Conservation (phyloP, 352 stramenopile genomes). For the Globisporangium alternatum region DNA sequence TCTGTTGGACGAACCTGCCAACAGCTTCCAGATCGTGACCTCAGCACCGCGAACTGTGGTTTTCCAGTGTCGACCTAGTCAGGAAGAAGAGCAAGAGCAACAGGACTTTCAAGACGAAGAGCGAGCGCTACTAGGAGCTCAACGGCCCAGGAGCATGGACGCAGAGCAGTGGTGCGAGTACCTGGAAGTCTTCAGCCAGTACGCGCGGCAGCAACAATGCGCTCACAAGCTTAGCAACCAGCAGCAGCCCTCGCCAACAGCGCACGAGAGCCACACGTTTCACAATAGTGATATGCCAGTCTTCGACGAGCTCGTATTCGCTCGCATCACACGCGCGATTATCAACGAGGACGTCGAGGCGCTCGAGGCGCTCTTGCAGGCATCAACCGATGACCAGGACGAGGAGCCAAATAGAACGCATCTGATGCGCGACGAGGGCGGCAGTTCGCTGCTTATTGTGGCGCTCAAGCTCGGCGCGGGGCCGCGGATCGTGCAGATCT, state of each 20-base stretch:
- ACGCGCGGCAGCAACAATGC: conserved; percentile 21
- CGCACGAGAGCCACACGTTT: neutral
- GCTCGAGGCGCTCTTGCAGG: conserved; percentile 20
- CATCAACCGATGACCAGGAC: neutral
- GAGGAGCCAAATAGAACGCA: neutral
- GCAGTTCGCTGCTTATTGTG: conserved; percentile 51
- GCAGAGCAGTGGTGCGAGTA: conserved; percentile 53
- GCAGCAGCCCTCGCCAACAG: conserved; percentile 13
- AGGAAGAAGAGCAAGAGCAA: neutral
- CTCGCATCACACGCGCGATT: conserved; percentile 27
- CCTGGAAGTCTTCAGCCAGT: conserved; percentile 43
- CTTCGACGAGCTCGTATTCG: conserved; percentile 14
- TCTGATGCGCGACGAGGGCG: conserved; percentile 29
- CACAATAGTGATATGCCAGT: neutral
- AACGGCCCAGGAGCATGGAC: conserved; percentile 4
- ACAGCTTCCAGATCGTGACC: conserved; percentile 45
- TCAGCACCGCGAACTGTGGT: conserved; percentile 29
- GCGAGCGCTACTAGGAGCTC: neutral
- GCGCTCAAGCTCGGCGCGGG: conserved; percentile 37
- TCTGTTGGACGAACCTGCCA: conserved; percentile 16
- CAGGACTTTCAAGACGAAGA: conserved; percentile 6
- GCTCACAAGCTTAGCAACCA: conserved; percentile 6
- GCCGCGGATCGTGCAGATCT: conserved; percentile 19
- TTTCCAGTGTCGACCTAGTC: conserved; percentile 36
- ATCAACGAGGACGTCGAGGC: conserved; percentile 17